Percentiles rank a stretch among this genome's conserved stretches.
Evolutionary conservation across 2,329 filamentous ascomycete species (phyloP).

Genomic region (Aspergillus novofumigatus): DNA sequence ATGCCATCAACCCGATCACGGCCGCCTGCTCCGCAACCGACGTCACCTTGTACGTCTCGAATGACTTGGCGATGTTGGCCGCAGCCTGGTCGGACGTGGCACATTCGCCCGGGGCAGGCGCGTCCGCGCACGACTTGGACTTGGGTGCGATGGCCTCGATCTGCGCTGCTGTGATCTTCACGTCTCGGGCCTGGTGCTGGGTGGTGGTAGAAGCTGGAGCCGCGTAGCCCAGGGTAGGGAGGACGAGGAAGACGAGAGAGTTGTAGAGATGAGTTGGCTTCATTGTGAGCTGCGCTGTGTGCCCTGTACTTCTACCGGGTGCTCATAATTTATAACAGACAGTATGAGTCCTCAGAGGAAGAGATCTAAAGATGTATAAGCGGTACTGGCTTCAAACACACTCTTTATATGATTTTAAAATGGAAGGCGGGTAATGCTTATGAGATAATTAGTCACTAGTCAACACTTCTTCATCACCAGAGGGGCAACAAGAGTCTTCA

Average conservation of each 20-base stretch:
- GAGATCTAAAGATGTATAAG: neutral
- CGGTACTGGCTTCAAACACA: neutral
- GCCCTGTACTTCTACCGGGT: neutral
- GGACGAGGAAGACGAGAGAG: slow-evolving; percentile 12
- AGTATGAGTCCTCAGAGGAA: neutral
- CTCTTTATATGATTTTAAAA: neutral
- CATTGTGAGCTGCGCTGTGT: slow-evolving; percentile 5
- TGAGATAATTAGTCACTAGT: neutral
- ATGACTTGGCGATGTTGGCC: slow-evolving; percentile 52
- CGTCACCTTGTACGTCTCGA: slow-evolving; percentile 55
- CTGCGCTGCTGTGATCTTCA: slow-evolving; percentile 25
- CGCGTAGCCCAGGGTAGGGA: slow-evolving; percentile 12
- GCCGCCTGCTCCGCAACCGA: slow-evolving; percentile 61
- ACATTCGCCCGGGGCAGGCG: slow-evolving; percentile 55
- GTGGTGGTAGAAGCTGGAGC: slow-evolving; percentile 3
- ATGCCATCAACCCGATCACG: slow-evolving; percentile 65
- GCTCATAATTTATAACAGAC: neutral
- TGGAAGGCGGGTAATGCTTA: neutral
- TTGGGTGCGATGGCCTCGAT: slow-evolving; percentile 51
- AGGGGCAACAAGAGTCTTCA: neutral
- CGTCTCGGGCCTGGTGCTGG: neutral
- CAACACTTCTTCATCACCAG: neutral
- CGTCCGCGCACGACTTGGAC: slow-evolving; percentile 51
- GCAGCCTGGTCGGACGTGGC: slow-evolving; percentile 61
- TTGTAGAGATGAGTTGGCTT: slow-evolving; percentile 2